Conservation (phyloP, 495 filamentous ascomycete genomes). For the Penicillium soppii region DNA sequence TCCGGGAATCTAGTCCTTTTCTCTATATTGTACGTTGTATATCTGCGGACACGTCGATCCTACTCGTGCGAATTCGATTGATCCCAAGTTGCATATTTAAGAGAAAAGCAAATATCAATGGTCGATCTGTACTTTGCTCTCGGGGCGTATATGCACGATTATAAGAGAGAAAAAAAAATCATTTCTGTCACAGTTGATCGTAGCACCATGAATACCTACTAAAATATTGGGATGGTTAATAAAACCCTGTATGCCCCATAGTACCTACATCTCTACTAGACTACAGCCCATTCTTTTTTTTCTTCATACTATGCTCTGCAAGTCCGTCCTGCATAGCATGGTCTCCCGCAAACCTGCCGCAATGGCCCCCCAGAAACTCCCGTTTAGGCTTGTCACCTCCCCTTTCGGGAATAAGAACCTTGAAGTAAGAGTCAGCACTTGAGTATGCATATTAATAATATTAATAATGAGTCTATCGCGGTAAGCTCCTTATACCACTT, state of each 20-base stretch:
- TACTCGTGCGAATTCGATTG: background rate
- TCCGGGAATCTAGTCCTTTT: background rate
- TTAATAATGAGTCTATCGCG: background rate
- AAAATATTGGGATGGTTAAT: background rate
- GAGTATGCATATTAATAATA: background rate
- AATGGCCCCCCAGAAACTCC: conserved; percentile 1
- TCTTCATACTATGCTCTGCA: conserved; percentile 4
- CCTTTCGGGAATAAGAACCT: background rate
- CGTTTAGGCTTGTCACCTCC: background rate
- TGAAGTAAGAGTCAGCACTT: background rate
- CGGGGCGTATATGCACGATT: no score
- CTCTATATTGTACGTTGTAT: background rate
- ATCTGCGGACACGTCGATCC: background rate
- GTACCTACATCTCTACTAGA: no score
- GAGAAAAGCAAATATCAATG: conserved; percentile 2
- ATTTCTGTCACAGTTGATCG: no score
- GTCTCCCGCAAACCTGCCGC: background rate
- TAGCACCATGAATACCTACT: no score
- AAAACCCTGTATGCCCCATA: no score
- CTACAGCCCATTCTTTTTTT: no score
- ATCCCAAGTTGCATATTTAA: background rate
- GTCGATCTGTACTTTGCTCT: no score
- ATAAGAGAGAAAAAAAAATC: no score
- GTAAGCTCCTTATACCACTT: background rate
- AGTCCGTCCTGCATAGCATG: conserved; percentile 1